These are phyloP conservation scores for Phytopythium mirpurense DNA, from an alignment of 352 stramenopile species.

Conservation along the genomic window DNA sequence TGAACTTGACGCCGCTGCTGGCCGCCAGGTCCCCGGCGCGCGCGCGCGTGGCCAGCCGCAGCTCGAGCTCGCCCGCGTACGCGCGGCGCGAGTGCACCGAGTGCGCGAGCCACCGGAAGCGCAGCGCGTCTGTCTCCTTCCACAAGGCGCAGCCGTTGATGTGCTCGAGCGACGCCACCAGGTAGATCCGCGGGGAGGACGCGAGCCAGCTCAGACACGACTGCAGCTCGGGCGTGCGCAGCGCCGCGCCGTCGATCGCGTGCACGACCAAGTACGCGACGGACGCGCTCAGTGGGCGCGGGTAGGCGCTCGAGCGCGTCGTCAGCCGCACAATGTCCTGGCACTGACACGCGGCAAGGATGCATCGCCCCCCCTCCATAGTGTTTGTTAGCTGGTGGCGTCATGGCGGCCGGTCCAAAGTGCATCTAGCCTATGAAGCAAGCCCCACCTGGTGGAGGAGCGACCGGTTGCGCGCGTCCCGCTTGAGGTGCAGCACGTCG, in stretches of 20 bases:
- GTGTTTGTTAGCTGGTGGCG: no score
- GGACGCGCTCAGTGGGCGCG: neutral
- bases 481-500: conserved; percentile 16
- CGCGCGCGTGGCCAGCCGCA: conserved; percentile 20
- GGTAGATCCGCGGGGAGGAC: conserved; percentile 27
- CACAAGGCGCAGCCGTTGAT: conserved; percentile 49
- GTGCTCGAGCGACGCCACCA: conserved; percentile 52
- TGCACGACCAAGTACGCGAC: conserved; percentile 41
- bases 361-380: no score
- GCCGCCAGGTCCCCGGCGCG: conserved; percentile 24
- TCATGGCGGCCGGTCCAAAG: no score
- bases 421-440: no score
- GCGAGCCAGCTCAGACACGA: conserved; percentile 48
- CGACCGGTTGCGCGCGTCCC: neutral
- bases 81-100: conserved; percentile 34
- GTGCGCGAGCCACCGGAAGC: conserved; percentile 48
- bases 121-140: conserved; percentile 44
- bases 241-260: conserved; percentile 40
- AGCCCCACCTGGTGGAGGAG: neutral
- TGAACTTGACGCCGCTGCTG: conserved; percentile 48
- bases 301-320: neutral
- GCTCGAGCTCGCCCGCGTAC: conserved; percentile 43
- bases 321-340: conserved; percentile 7
- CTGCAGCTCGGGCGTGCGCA: conserved; percentile 42
- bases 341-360: no score